A percentile compares a stretch with the other conserved stretches of the same genome.
phyloP scores from a whole-genome alignment of 148 eudicot genomes.

The Silene conica region DNA sequence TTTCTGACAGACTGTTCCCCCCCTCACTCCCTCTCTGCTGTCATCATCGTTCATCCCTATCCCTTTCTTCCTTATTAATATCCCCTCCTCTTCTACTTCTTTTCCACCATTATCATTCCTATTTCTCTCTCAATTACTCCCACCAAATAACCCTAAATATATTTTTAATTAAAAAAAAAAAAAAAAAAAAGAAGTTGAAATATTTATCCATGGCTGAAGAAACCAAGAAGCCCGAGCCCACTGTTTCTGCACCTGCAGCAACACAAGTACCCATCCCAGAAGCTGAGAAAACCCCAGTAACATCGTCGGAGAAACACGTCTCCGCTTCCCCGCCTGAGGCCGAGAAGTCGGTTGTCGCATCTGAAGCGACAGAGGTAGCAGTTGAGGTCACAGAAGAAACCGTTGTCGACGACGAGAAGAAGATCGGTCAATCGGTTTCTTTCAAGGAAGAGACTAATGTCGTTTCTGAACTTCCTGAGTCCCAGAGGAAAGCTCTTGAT shows the following conservation, averaged over 20 bases:
- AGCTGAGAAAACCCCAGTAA: neutral
- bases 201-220: conserved; percentile 42
- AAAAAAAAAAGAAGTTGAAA: too few species aligned
- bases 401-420: conserved; percentile 27
- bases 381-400: neutral
- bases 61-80: neutral
- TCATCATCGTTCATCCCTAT: neutral
- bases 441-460: conserved; percentile 85
- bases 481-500: conserved; percentile 66
- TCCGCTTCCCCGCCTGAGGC: conserved; percentile 1
- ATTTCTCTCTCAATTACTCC: neutral
- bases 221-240: conserved; percentile 19
- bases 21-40: conserved; percentile 1
- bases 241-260: too few species aligned
- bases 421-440: conserved; percentile 38
- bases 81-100: neutral
- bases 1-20: conserved; percentile 50
- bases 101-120: neutral
- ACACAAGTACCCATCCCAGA: neutral
- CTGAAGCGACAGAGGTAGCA: too few species aligned
- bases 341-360: conserved; percentile 15
- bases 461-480: conserved; percentile 59
- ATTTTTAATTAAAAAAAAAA: too few species aligned
- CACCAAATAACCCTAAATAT: too few species aligned
- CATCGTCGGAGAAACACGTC: neutral